Base-by-base conservation (phyloP, 2,329 filamentous ascomycete species). In the Ophiosphaerella narmari region DNA sequence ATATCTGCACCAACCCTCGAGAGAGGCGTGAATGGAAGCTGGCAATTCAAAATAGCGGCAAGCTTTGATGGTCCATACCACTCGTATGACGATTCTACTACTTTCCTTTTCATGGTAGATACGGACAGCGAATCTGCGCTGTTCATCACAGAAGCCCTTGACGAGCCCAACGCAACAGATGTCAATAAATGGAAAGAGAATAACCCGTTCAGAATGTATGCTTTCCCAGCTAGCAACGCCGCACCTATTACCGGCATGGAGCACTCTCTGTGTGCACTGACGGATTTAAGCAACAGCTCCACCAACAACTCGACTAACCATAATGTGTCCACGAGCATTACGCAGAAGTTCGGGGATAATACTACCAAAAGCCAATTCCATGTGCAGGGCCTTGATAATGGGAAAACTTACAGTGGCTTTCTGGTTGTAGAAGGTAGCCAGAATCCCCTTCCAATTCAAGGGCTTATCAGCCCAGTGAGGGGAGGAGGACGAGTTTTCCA, bases 321-420 rank as follows among this genome's bases (percentile, higher is more conserved):
- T 47, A 78, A 76, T 39, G 70, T 74, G 26, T 79, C 82, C 34
- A 89, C 96, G 79, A 92, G 86, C 2, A 85, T 80, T 24, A 82
- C 89, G 85, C 3, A 75, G 80, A 5, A 85, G 82, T 43, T 84
- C 1, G 85, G 84, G 3, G 83, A 83, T 43, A 78, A 55, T 9
- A 39, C 52, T 52, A 90, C 90, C 1, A 92, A 91, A 69, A 87
- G 96, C 70, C 91, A 96, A 65, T 96, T 99, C 70, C 91, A 93
- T 62, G 80, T 97, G 40, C 85, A 82, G 33, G 85, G 86, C 0
- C 81, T 99, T 35, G 89, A 91, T 53, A 76, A 81, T 4, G 90
- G 85, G 60, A 86, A 87, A 4, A 78, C 74, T 0, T 97, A 97
- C 65, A 78, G 79, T 33, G 91, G 85, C 0, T 86, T 91, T 46